Conservation (phyloP, 176 grass and related monocot genomes). For the Saccharum spontaneum region DNA sequence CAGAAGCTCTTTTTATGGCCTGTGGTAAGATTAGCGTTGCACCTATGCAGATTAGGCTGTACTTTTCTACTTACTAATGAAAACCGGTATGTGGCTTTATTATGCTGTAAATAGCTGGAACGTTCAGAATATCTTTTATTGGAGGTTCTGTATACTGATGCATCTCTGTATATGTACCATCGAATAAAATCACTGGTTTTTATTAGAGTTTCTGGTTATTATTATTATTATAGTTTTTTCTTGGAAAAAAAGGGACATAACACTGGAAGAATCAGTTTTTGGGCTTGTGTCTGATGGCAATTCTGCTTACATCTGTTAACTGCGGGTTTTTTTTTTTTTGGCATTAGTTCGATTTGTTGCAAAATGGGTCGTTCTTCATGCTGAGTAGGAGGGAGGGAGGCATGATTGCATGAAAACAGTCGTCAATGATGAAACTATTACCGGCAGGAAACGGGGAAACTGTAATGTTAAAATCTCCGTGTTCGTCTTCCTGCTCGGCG, state of each 20-base stretch:
- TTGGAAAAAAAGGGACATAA: not conserved
- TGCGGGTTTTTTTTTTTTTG: too few relatives aligned
- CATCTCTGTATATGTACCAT: not conserved
- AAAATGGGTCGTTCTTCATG: too few relatives aligned
- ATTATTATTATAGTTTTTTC: not conserved
- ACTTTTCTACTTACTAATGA: conserved; percentile 15
- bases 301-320: not conserved
- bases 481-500: too few relatives aligned
- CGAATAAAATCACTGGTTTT: not conserved
- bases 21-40: not conserved
- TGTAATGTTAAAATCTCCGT: too few relatives aligned
- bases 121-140: not conserved
- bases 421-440: too few relatives aligned
- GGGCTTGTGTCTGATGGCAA: not conserved
- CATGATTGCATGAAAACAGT: too few relatives aligned
- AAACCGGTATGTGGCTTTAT: not conserved
- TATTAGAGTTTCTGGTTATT: not conserved
- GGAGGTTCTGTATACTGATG: not conserved
- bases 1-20: not conserved
- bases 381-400: too few relatives aligned
- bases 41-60: not conserved
- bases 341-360: too few relatives aligned
- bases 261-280: not conserved
- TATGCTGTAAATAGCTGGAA: conserved; percentile 1
- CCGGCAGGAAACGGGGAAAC: too few relatives aligned